Conservation (phyloP, 192 early-diverging fungal species). For the Neocallimastix lanati region DNA sequence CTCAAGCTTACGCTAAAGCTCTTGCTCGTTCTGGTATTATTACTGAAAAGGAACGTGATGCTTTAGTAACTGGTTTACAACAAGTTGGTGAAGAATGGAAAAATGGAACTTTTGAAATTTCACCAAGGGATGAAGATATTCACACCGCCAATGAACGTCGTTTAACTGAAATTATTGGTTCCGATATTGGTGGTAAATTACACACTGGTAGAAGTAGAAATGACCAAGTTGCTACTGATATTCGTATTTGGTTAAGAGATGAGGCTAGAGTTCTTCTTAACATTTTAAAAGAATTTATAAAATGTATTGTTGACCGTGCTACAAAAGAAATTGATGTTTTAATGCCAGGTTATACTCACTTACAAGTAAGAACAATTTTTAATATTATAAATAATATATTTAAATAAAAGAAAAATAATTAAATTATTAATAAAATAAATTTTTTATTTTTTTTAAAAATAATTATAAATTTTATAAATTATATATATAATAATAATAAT, state of each 20-base stretch:
- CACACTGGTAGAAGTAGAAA: constrained; percentile 92
- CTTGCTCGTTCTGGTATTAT: constrained; percentile 54
- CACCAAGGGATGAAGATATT: constrained; percentile 86
- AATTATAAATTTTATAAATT: no score
- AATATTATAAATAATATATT: neutral
- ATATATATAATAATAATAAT: no score
- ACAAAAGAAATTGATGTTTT: constrained; percentile 77
- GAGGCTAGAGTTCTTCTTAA: constrained; percentile 43
- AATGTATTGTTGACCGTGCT: constrained; percentile 55
- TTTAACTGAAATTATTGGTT: constrained; percentile 76
- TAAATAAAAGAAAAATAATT: no score
- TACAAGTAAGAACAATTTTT: constrained; percentile 36
- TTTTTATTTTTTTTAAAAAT: no score
- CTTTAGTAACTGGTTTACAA: constrained; percentile 55
- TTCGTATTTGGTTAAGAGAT: constrained; percentile 82
- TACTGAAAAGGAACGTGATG: constrained; percentile 48
- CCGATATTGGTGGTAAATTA: constrained; percentile 76
- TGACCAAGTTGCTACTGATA: constrained; percentile 97
- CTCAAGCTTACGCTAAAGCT: constrained; percentile 76
- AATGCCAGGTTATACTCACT: constrained; percentile 98
- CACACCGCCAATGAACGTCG: constrained; percentile 97
- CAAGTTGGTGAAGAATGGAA: constrained; percentile 71
- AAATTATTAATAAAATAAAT: no score
- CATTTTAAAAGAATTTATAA: constrained; percentile 59
- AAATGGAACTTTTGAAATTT: constrained; percentile 42